Percentiles rank a stretch among this genome's conserved stretches.
These are phyloP conservation scores for Carex littledalei DNA, from an alignment of 176 grass and related monocot species.

Conservation along the genomic window DNA sequence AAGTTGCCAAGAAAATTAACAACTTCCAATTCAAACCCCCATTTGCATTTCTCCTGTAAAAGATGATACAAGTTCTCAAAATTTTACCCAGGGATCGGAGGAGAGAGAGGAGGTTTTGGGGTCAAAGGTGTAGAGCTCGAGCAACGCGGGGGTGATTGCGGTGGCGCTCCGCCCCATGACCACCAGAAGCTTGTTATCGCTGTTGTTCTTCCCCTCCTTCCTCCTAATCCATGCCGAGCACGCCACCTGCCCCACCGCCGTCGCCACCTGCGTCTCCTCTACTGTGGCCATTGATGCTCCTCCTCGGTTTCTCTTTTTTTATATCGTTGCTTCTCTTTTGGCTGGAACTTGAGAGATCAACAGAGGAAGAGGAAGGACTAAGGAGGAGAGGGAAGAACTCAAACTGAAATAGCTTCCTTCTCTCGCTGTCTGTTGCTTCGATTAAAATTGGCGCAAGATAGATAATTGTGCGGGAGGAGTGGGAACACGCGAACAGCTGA, in stretches of 20 bases:
- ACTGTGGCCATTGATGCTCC: constrained; percentile 2
- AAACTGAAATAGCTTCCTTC: neutral
- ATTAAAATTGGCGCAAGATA: neutral
- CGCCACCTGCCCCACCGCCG: constrained; percentile 30
- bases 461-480: neutral
- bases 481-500: neutral
- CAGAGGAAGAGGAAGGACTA: neutral
- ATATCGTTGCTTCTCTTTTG: neutral
- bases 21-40: neutral
- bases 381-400: neutral
- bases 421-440: neutral
- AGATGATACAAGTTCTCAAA: neutral
- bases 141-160: constrained; percentile 20
- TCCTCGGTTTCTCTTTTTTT: neutral
- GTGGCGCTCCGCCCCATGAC: constrained; percentile 39
- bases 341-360: neutral
- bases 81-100: constrained; percentile 46
- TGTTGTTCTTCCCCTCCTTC: constrained; percentile 52
- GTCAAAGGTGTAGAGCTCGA: constrained; percentile 80
- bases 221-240: constrained; percentile 81
- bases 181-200: constrained; percentile 30
- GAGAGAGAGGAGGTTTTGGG: constrained; percentile 45
- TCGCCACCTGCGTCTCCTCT: neutral
- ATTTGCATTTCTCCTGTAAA: neutral
- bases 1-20: neutral